These are phyloP conservation scores for Senecio squalidus DNA, from an alignment of 140 eudicot genomes.

Conservation along the genomic window DNA sequence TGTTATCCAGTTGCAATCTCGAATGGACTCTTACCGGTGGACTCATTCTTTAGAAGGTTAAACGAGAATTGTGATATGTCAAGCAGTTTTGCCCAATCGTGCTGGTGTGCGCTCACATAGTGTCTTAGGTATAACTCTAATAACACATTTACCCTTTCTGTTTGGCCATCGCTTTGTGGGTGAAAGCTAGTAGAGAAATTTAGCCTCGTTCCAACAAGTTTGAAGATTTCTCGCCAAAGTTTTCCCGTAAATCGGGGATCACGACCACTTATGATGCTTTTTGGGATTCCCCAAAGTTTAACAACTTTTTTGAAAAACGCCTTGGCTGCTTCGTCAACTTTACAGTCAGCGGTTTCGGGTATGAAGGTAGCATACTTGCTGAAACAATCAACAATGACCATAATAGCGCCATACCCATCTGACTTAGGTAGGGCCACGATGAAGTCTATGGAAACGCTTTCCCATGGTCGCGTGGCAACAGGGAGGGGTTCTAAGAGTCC, in stretches of 20 bases:
- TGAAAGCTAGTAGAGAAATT: conserved; percentile 1
- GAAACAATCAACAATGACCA: neutral
- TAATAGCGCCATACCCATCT: neutral
- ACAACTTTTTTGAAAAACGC: neutral
- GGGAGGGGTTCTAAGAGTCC: conserved; percentile 2
- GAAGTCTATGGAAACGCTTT: neutral
- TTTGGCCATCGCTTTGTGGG: neutral
- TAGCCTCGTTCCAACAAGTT: neutral
- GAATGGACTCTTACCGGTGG: neutral
- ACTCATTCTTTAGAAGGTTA: neutral
- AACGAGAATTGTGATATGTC: neutral
- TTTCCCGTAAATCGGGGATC: neutral
- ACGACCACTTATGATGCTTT: neutral
- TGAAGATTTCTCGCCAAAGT: neutral
- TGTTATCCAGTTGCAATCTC: neutral
- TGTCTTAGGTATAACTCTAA: neutral
- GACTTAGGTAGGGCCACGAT: neutral
- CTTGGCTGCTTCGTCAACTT: neutral
- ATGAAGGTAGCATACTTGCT: neutral
- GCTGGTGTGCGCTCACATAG: neutral
- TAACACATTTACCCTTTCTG: neutral
- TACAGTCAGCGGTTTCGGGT: neutral
- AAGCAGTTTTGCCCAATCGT: neutral
- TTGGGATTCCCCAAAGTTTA: neutral
- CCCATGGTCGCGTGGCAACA: neutral